Percentiles rank a stretch among this genome's conserved stretches.
Evolutionary conservation across 345 rosid genomes (phyloP).

Genomic region (Eucalyptus marginata): DNA sequence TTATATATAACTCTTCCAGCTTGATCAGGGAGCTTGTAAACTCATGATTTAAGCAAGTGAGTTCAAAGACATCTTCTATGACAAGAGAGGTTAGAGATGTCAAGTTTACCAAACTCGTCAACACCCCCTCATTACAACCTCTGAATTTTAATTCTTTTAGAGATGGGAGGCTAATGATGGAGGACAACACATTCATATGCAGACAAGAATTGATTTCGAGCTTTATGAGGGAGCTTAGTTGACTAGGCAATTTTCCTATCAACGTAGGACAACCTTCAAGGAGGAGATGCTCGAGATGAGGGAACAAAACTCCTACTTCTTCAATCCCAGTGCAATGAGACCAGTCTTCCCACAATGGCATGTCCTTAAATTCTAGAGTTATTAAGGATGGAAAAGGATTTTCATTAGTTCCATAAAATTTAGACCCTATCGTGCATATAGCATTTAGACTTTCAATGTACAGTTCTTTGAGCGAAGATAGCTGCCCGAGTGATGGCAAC

Average conservation of each 20-base stretch:
- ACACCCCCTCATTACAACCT: neutral
- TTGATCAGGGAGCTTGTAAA: neutral
- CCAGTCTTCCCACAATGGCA: neutral
- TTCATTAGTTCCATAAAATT: neutral
- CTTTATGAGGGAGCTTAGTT: neutral
- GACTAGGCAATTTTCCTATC: neutral
- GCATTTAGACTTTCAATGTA: neutral
- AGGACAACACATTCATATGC: neutral
- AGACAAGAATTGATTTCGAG: rapidly evolving
- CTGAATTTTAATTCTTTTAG: neutral
- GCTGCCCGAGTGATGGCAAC: neutral
- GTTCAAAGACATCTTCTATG: neutral
- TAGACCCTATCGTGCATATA: rapidly evolving
- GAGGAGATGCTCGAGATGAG: neutral
- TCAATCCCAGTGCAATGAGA: neutral
- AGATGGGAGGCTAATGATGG: neutral
- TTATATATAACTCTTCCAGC: neutral
- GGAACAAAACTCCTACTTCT: neutral
- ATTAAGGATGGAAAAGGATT: neutral
- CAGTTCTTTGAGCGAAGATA: rapidly evolving
- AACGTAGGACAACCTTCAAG: neutral
- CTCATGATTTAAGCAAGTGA: neutral
- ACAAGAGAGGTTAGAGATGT: neutral
- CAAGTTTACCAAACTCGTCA: neutral
- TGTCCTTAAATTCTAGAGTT: neutral